phyloP scores from a whole-genome alignment of 495 filamentous ascomycete genomes.

The Annulohypoxylon moriforme region DNA sequence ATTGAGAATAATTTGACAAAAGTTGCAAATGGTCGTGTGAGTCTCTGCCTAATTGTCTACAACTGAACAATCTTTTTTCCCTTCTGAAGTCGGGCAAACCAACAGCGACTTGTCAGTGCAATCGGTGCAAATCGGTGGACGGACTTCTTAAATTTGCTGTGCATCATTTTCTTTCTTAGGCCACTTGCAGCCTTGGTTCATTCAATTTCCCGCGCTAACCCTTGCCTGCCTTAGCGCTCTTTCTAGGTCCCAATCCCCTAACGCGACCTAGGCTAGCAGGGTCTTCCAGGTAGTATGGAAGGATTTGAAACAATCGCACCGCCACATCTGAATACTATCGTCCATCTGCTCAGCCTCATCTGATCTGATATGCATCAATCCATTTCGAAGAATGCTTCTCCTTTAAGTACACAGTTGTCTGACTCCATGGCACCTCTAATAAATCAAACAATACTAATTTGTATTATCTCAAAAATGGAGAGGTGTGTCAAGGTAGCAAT shows the following conservation, averaged over 20 bases:
- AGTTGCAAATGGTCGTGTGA: slow-evolving; percentile 14
- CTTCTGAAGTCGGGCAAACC: slow-evolving; percentile 11
- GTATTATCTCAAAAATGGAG: too few species aligned
- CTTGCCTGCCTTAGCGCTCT: not conserved
- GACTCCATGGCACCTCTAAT: not conserved
- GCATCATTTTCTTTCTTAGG: slow-evolving; percentile 8
- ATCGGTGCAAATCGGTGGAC: not conserved
- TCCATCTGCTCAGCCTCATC: slow-evolving; percentile 1
- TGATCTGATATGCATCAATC: not conserved
- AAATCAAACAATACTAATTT: not conserved
- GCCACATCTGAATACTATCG: not conserved
- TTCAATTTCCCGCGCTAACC: slow-evolving; percentile 17
- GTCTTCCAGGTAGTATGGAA: not conserved
- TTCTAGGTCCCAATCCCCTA: not conserved
- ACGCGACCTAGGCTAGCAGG: not conserved
- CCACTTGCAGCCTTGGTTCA: not conserved
- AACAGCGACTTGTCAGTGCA: not conserved
- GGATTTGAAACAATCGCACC: slow-evolving; percentile 18
- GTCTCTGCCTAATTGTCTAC: not conserved
- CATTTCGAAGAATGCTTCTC: not conserved
- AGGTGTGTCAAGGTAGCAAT: too few species aligned
- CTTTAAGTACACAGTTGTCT: not conserved
- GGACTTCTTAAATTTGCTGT: slow-evolving; percentile 13
- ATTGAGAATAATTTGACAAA: not conserved
- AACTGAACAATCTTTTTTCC: not conserved